These are phyloP conservation scores for Saccharata proteae DNA, from an alignment of 2,329 filamentous ascomycete species.

Conservation along the genomic window DNA sequence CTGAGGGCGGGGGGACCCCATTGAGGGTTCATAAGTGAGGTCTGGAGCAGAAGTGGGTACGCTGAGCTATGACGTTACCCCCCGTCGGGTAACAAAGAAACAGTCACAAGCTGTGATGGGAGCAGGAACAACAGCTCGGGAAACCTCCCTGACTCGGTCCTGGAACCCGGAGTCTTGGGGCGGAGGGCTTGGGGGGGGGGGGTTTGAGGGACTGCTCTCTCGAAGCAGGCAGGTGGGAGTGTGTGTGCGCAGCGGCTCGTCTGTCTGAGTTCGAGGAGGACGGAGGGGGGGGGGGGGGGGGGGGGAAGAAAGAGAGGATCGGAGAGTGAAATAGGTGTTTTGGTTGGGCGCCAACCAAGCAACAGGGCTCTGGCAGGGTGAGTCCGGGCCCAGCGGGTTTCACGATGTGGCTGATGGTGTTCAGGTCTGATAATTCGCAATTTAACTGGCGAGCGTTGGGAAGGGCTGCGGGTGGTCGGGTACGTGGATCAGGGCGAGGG, in stretches of 20 bases:
- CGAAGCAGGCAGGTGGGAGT: not conserved
- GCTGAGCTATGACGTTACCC: slow-evolving; percentile 8
- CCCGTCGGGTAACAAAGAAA: slow-evolving; percentile 4
- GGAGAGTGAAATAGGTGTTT: not conserved
- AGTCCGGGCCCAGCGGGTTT: too few relatives aligned
- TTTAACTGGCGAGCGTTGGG: too few relatives aligned
- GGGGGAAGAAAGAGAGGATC: not conserved
- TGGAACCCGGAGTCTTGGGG: not conserved
- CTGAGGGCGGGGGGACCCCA: slow-evolving; percentile 7
- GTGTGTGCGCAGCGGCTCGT: not conserved
- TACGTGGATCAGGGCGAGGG: too few relatives aligned
- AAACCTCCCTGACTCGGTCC: not conserved
- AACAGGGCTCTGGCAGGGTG: not conserved
- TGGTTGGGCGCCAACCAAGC: slow-evolving; percentile 7
- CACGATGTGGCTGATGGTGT: slow-evolving; percentile 7
- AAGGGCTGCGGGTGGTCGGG: too few relatives aligned
- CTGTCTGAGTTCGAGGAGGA: too few relatives aligned
- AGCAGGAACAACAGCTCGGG: not conserved
- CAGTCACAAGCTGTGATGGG: too few relatives aligned
- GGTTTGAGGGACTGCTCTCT: slow-evolving; percentile 5
- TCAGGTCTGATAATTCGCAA: too few relatives aligned
- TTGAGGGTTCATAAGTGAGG: slow-evolving; percentile 7
- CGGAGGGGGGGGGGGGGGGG: too few relatives aligned
- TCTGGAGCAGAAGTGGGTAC: slow-evolving; percentile 7
- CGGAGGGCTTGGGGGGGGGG: not conserved